Evolutionary conservation across 2,329 filamentous ascomycete genomes (phyloP), one percentile per base, ranked within the genome.

Genomic region (Pseudohalonectria lignicola): DNA sequence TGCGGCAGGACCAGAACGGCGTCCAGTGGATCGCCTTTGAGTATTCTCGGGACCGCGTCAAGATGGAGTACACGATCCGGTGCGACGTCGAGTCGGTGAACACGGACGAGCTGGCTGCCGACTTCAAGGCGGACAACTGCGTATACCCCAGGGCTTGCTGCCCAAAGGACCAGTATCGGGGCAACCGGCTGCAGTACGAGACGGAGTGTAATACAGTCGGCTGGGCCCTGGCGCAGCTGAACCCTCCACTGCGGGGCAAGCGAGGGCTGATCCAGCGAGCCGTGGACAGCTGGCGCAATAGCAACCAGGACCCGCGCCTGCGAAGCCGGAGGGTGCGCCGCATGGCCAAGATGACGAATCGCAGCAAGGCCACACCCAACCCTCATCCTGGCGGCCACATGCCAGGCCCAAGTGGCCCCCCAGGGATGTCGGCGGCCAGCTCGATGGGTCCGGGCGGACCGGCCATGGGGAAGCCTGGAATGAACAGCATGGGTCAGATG

Each of bases 21-120:
- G 90, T 96, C 6, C 92, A 96, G 60, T 96, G 92, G 92, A 96
- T 96, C 53, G 87, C 87, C 1, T 98, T 96, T 45, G 92, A 98
- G 59, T 98, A 98, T 58, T 96, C 90, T 10, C 79, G 90, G 43
- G 90, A 98, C 55, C 75, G 90, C 33, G 88, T 96, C 48, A 98
- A 98, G 76, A 94, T 96, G 87, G 88, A 96, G 61, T 98, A 98
- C 63, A 95, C 88, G 1, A 98, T 98, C 52, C 82, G 92, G 37
- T 96, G 92, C 57, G 92, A 96, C 51, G 92, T 96, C 16, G 92
- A 96, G 63, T 95, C 88, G 1, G 87, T 98, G 44, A 87, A 88
- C 54, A 87, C 90, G 32, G 87, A 95, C 40, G 80, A 80, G 44
- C 72, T 98, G 15, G 75, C 76, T 32, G 69, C 76, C 46, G 90